Evolutionary conservation across 2,329 filamentous ascomycete genomes (phyloP).

Genomic region (Neonectria hederae): DNA sequence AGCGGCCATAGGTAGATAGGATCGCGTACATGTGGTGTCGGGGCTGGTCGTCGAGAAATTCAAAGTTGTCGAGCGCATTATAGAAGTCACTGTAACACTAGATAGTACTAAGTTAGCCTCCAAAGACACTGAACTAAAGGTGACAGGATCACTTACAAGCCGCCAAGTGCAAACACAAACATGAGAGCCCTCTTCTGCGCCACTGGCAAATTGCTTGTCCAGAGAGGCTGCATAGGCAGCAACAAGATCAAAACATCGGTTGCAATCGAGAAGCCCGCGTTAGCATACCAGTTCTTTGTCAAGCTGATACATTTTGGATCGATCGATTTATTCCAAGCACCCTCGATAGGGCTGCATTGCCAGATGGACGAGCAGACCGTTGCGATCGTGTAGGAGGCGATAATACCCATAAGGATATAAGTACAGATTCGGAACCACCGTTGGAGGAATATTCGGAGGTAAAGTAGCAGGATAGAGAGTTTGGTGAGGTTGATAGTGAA

Average conservation of each 20-base stretch:
- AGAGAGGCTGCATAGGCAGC: slow-evolving; percentile 58
- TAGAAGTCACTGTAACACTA: slow-evolving; percentile 53
- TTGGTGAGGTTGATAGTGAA: slow-evolving; percentile 64
- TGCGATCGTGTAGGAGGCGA: slow-evolving; percentile 57
- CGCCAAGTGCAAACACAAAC: slow-evolving; percentile 53
- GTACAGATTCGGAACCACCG: slow-evolving; percentile 56
- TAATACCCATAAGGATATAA: slow-evolving; percentile 52
- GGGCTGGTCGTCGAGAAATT: slow-evolving; percentile 50
- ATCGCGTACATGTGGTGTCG: slow-evolving; percentile 49
- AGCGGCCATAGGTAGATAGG: neutral
- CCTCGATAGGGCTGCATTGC: slow-evolving; percentile 59
- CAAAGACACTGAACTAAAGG: neutral
- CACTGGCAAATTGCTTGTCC: slow-evolving; percentile 53
- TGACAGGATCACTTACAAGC: slow-evolving; percentile 48
- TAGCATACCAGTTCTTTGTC: slow-evolving; percentile 59
- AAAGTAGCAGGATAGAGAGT: slow-evolving; percentile 61
- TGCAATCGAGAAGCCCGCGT: slow-evolving; percentile 57
- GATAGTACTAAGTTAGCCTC: neutral
- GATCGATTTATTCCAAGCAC: slow-evolving; percentile 56
- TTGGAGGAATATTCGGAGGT: slow-evolving; percentile 62
- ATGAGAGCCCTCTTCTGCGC: slow-evolving; percentile 54
- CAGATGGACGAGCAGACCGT: slow-evolving; percentile 57
- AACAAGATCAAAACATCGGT: slow-evolving; percentile 57
- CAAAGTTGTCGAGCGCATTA: slow-evolving; percentile 53
- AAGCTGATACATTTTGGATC: slow-evolving; percentile 56